A percentile compares a stretch with the other conserved stretches of the same genome.
phyloP scores from a whole-genome alignment of 768 basidiomycete genomes.

The Rhizopogon vesiculosus region DNA sequence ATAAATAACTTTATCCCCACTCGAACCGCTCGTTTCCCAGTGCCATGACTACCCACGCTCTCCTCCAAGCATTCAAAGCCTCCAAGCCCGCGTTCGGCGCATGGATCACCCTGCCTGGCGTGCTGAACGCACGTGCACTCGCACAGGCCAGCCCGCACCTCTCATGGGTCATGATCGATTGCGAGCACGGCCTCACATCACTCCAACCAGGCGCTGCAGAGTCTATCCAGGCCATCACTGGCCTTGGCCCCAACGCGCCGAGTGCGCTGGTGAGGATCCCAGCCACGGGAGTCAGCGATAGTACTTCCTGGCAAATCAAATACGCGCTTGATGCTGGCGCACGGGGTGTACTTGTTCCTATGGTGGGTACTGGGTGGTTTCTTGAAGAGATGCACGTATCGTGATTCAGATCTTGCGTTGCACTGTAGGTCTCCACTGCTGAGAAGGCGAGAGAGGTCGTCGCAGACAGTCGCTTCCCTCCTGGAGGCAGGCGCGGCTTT shows the following conservation, averaged over 20 bases:
- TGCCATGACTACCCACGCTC: slow-evolving; percentile 48
- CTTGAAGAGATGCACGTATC: neutral
- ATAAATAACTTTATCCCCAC: neutral
- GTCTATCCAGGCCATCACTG: slow-evolving; percentile 48
- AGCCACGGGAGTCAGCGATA: slow-evolving; percentile 51
- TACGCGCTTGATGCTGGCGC: slow-evolving; percentile 66
- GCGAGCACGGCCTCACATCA: slow-evolving; percentile 61
- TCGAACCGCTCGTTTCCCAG: neutral
- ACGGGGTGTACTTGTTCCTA: slow-evolving; percentile 58
- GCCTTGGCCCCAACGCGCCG: slow-evolving; percentile 37
- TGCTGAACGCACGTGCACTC: slow-evolving; percentile 52
- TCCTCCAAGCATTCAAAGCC: slow-evolving; percentile 47
- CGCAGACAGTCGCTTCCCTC: slow-evolving; percentile 57
- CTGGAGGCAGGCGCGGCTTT: slow-evolving; percentile 56
- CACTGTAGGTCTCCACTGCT: slow-evolving; percentile 47
- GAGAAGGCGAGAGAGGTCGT: slow-evolving; percentile 55
- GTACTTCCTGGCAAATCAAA: slow-evolving; percentile 70
- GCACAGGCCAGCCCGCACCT: slow-evolving; percentile 52
- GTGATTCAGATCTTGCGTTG: neutral
- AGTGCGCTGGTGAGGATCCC: slow-evolving; percentile 60
- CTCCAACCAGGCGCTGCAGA: slow-evolving; percentile 55
- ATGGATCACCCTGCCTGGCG: slow-evolving; percentile 61
- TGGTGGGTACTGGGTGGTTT: slow-evolving; percentile 42
- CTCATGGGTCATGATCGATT: slow-evolving; percentile 64
- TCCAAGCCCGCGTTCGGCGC: slow-evolving; percentile 62